phyloP scores from a whole-genome alignment of 805 yeast genomes.

The Zygosaccharomyces gambellarensis region DNA sequence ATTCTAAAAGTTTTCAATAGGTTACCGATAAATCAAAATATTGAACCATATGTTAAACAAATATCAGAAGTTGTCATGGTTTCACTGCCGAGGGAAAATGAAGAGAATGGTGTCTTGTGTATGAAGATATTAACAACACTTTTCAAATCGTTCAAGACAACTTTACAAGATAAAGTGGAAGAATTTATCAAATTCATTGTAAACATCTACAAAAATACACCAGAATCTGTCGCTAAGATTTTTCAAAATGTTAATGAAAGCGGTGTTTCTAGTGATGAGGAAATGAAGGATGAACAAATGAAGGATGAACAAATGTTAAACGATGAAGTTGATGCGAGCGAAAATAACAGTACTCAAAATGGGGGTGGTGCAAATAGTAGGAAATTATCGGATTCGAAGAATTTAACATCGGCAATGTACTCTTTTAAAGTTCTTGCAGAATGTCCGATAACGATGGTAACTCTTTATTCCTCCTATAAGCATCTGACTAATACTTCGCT shows the following conservation, averaged over 20 bases:
- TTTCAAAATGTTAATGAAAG: slow-evolving; percentile 41
- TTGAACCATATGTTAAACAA: slow-evolving; percentile 61
- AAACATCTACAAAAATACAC: slow-evolving; percentile 74
- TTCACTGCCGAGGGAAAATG: slow-evolving; percentile 73
- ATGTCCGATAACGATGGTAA: slow-evolving; percentile 95
- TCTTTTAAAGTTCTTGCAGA: slow-evolving; percentile 92
- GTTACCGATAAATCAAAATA: slow-evolving; percentile 74
- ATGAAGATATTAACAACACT: slow-evolving; percentile 81
- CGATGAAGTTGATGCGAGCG: slow-evolving; percentile 7
- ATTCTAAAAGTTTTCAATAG: slow-evolving; percentile 76
- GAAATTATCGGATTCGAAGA: slow-evolving; percentile 34
- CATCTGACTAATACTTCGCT: slow-evolving; percentile 65
- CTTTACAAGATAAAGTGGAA: slow-evolving; percentile 64
- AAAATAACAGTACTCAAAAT: slow-evolving; percentile 4
- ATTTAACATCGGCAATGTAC: slow-evolving; percentile 59
- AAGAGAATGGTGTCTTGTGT: slow-evolving; percentile 89
- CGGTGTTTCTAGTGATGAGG: slow-evolving; percentile 13
- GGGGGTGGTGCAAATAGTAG: neutral
- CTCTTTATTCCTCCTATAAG: slow-evolving; percentile 83
- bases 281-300: slow-evolving; percentile 11
- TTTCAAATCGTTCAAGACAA: slow-evolving; percentile 76
- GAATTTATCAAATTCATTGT: slow-evolving; percentile 74
- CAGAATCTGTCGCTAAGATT: slow-evolving; percentile 63
- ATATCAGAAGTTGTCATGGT: slow-evolving; percentile 55
- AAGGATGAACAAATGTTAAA: slow-evolving; percentile 11